These are phyloP conservation scores for Toxoplasma gondii DNA, from an alignment of 169 alveolate species.

Conservation along the genomic window DNA sequence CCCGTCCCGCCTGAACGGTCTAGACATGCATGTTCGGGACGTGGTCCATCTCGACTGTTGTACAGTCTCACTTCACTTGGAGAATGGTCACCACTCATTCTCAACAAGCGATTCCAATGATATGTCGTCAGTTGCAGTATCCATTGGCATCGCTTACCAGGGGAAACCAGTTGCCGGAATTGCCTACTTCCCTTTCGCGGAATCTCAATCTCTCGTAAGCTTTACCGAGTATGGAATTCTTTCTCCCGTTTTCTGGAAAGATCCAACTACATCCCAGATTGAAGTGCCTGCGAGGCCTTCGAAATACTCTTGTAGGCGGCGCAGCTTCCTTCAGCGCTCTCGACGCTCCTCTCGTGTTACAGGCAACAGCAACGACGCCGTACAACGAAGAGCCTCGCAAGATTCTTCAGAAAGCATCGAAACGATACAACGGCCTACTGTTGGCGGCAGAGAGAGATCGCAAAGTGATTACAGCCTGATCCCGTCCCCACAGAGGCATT, in stretches of 20 bases:
- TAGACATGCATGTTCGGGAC: not conserved
- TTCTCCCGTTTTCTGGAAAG: not conserved
- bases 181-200: conserved; percentile 21
- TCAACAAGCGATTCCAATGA: conserved; percentile 29
- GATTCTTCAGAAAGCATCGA: not conserved
- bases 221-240: conserved; percentile 8
- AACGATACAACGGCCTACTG: not conserved
- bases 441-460: not conserved
- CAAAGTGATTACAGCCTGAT: not conserved
- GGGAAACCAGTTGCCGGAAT: conserved; percentile 36
- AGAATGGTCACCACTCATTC: conserved; percentile 22
- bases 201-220: not conserved
- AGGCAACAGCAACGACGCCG: not conserved
- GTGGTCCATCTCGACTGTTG: conserved; percentile 11
- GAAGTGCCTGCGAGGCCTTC: conserved; percentile 28
- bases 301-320: not conserved
- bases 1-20: conserved; percentile 5
- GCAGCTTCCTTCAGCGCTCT: not conserved
- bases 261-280: not conserved
- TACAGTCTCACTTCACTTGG: not conserved
- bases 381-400: not conserved
- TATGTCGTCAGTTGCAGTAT: not conserved
- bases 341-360: not conserved
- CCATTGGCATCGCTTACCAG: conserved; percentile 30
- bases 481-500: not conserved